Conservation (phyloP, 2,329 filamentous ascomycete genomes). For the Botrytis byssoidea region DNA sequence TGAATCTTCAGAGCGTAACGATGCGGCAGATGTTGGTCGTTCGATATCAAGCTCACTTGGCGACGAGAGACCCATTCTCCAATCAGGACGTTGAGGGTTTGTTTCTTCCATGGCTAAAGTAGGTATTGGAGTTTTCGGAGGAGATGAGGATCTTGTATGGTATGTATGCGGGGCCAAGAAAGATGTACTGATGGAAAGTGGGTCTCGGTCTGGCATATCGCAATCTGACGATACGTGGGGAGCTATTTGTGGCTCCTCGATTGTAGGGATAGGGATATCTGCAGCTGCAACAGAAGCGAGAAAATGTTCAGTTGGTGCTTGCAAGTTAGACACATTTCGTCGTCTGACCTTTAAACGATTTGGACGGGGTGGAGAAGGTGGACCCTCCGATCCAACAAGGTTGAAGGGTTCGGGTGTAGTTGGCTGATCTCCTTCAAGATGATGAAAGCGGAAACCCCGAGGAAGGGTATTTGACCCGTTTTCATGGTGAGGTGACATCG, state of each 20-base stretch:
- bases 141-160: constrained; percentile 40
- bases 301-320: constrained; percentile 62
- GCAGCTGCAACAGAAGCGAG: constrained; percentile 65
- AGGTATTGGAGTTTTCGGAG: constrained; percentile 59
- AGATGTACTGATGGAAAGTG: constrained; percentile 23
- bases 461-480: constrained; percentile 37
- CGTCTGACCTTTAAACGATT: constrained; percentile 36
- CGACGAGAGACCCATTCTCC: constrained; percentile 32
- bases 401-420: constrained; percentile 35
- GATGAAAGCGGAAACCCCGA: constrained; percentile 36
- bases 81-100: constrained; percentile 33
- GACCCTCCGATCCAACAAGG: constrained; percentile 28
- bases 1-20: constrained; percentile 50
- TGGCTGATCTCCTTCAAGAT: constrained; percentile 30
- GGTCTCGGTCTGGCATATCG: constrained; percentile 32
- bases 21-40: constrained; percentile 34
- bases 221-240: constrained; percentile 28
- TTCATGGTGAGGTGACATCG: constrained; percentile 33
- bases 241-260: constrained; percentile 53
- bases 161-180: constrained; percentile 31
- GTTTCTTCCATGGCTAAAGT: constrained; percentile 24
- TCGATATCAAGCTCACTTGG: constrained; percentile 30
- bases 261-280: constrained; percentile 63
- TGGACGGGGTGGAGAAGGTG: constrained; percentile 36
- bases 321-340: constrained; percentile 38